Conservation (phyloP, 2,329 filamentous ascomycete species). For the Clonostachys rosea region DNA sequence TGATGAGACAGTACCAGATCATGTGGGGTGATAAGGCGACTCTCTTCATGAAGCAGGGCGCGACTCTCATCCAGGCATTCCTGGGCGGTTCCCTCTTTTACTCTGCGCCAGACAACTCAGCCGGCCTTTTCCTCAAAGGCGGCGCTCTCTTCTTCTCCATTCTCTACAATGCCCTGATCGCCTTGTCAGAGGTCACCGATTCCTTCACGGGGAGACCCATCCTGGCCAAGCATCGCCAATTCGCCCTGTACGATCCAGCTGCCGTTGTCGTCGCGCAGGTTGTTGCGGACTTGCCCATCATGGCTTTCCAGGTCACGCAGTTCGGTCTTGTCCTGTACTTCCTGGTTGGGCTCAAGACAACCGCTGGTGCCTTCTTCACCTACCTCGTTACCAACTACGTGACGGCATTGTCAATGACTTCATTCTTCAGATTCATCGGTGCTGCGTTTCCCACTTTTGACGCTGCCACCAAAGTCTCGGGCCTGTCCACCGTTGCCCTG, state of each 20-base stretch:
- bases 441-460: constrained; percentile 53
- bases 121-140: constrained; percentile 58
- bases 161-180: constrained; percentile 56
- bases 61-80: constrained; percentile 53
- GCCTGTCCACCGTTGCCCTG: constrained; percentile 41
- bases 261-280: constrained; percentile 55
- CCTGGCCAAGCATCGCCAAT: constrained; percentile 52
- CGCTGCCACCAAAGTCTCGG: constrained; percentile 52
- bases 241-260: constrained; percentile 53
- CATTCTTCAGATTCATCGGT: constrained; percentile 50
- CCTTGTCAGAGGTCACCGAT: constrained; percentile 63
- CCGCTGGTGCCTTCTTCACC: constrained; percentile 55
- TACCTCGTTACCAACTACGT: constrained; percentile 50
- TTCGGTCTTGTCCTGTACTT: constrained; percentile 61
- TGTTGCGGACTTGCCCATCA: constrained; percentile 47
- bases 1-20: constrained; percentile 60
- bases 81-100: constrained; percentile 66
- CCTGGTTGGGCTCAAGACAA: constrained; percentile 50
- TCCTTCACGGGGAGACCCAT: constrained; percentile 57
- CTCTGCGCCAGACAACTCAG: constrained; percentile 50
- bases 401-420: constrained; percentile 52
- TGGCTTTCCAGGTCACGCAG: constrained; percentile 52
- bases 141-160: constrained; percentile 62
- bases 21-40: constrained; percentile 61
- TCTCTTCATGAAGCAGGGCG: constrained; percentile 57